Percentiles rank a stretch among this genome's conserved stretches.
Evolutionary conservation across 352 stramenopile genomes (phyloP).

Genomic region (Phytophthora chlamydospora): DNA sequence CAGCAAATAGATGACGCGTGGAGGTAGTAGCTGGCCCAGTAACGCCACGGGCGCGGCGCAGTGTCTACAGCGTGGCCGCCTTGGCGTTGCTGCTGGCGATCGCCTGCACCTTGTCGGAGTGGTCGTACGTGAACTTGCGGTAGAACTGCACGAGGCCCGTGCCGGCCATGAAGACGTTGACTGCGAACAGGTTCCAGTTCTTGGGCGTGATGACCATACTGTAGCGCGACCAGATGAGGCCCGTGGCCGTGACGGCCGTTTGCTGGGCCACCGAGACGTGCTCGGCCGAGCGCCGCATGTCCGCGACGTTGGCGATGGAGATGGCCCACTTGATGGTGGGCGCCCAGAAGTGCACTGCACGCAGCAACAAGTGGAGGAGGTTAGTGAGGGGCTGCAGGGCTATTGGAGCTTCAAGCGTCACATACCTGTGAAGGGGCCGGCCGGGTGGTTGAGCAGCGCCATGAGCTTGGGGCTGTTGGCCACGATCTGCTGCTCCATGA

Average conservation of each 20-base stretch:
- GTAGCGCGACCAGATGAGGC: constrained; percentile 92
- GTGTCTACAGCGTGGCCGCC: not conserved
- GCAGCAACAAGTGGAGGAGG: too few species aligned
- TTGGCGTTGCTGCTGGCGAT: constrained; percentile 45
- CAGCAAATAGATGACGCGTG: constrained; percentile 3
- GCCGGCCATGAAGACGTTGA: constrained; percentile 89
- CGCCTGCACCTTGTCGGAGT: not conserved
- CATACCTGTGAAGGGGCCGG: constrained; percentile 75
- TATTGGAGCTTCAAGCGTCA: not conserved
- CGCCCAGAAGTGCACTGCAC: constrained; percentile 85
- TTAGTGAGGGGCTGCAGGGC: not conserved
- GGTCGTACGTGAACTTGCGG: constrained; percentile 71
- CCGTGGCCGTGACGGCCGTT: constrained; percentile 72
- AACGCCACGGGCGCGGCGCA: too few species aligned
- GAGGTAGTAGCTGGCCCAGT: not conserved
- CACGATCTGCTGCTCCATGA: constrained; percentile 66
- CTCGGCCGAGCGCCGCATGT: constrained; percentile 68
- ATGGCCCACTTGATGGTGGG: constrained; percentile 90
- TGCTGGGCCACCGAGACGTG: constrained; percentile 60
- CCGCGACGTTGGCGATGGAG: constrained; percentile 83
- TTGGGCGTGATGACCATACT: constrained; percentile 87
- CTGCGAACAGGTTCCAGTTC: constrained; percentile 91
- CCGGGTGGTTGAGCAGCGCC: constrained; percentile 75
- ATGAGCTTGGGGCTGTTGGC: constrained; percentile 66
- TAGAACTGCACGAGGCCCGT: constrained; percentile 85